phyloP scores from a whole-genome alignment of 768 basidiomycete species.

The Pleurotus pulmonarius region DNA sequence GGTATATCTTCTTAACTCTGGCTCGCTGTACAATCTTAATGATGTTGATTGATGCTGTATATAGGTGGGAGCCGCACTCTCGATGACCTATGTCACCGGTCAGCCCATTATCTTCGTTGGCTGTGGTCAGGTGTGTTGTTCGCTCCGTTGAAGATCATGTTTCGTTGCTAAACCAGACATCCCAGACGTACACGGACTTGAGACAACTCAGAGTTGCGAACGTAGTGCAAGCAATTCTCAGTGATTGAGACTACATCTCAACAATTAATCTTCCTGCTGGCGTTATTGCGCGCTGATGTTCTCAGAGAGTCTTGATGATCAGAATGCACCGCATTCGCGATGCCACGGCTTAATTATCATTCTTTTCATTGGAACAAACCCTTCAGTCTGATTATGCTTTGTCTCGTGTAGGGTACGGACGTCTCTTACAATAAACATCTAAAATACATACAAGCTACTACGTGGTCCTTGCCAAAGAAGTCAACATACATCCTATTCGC shows the following conservation, averaged over 20 bases:
- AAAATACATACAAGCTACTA: not conserved
- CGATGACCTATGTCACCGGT: constrained; percentile 99
- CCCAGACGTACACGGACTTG: constrained; percentile 93
- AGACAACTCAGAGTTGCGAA: constrained; percentile 87
- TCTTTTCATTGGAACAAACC: not conserved
- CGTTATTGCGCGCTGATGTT: no score
- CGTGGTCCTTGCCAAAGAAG: no score
- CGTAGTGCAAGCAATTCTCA: constrained; percentile 90
- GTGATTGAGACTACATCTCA: constrained; percentile 42
- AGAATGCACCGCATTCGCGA: not conserved
- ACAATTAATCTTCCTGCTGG: no score
- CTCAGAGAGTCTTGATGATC: no score
- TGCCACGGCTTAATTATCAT: not conserved
- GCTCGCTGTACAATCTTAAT: not conserved
- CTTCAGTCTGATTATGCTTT: no score
- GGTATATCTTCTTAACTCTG: constrained; percentile 39
- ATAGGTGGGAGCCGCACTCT: constrained; percentile 95
- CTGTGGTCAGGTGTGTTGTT: constrained; percentile 78
- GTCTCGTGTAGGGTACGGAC: no score
- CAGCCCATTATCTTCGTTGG: constrained; percentile 99
- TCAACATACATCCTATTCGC: no score
- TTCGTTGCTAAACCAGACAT: constrained; percentile 7
- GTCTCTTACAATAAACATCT: not conserved
- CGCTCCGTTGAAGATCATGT: not conserved
- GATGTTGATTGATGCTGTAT: not conserved